Conservation (phyloP, 2,329 filamentous ascomycete genomes). For the Aspergillus hiratsukae region DNA sequence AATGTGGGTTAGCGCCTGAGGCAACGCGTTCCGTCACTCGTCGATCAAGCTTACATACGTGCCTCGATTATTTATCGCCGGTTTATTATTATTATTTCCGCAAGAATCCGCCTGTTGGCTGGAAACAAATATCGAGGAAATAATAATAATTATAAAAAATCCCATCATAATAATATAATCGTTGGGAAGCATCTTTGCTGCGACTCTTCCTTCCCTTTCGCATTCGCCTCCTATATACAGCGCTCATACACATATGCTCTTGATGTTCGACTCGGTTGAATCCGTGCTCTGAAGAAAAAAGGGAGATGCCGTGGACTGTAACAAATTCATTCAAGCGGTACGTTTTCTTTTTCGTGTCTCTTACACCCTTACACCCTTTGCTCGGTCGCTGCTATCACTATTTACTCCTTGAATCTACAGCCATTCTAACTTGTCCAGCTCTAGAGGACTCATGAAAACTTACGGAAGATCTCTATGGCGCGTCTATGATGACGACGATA, state of each 20-base stretch:
- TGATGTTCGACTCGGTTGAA: slow-evolving; percentile 7
- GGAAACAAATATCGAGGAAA: background rate
- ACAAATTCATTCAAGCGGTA: slow-evolving; percentile 50
- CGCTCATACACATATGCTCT: slow-evolving; percentile 10
- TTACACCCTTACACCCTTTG: slow-evolving; percentile 1
- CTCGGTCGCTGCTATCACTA: slow-evolving; percentile 1
- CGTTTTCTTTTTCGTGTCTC: slow-evolving; percentile 4
- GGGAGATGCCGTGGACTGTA: slow-evolving; percentile 47
- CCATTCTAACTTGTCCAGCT: slow-evolving; percentile 4
- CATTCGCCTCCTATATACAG: background rate
- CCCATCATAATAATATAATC: background rate
- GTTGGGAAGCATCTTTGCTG: background rate
- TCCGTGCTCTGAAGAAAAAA: slow-evolving; percentile 18
- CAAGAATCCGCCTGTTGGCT: background rate
- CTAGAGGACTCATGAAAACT: slow-evolving; percentile 48
- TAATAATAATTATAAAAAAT: background rate
- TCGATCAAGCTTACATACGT: slow-evolving; percentile 14
- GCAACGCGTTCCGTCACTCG: slow-evolving; percentile 24
- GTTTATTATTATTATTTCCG: background rate
- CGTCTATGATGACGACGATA: slow-evolving; percentile 45
- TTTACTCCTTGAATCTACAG: background rate
- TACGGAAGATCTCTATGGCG: slow-evolving; percentile 46
- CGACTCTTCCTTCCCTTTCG: background rate
- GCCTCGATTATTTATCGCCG: background rate
- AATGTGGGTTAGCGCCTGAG: slow-evolving; percentile 23